phyloP scores from a whole-genome alignment of 2,329 filamentous ascomycete species.

The Fusarium siculi region DNA sequence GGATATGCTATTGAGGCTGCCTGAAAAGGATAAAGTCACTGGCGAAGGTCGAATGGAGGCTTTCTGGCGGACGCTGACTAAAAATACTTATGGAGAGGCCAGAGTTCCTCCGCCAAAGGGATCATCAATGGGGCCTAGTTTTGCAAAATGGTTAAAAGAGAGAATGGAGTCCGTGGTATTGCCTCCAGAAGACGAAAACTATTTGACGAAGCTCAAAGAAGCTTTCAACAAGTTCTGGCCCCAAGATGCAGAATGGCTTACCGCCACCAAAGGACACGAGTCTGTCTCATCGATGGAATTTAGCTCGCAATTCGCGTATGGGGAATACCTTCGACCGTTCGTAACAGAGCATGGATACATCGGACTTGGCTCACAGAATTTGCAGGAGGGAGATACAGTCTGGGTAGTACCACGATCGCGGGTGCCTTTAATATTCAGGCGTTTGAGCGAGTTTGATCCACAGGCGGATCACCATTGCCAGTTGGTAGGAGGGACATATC shows the following conservation, averaged over 20 bases:
- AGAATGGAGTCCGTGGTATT: not conserved
- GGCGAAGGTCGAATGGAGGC: not conserved
- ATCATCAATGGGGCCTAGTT: not conserved
- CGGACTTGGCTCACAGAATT: not conserved
- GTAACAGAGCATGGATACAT: not conserved
- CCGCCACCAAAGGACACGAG: not conserved
- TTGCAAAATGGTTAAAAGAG: not conserved
- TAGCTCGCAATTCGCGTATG: not conserved
- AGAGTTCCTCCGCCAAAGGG: not conserved
- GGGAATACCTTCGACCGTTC: not conserved
- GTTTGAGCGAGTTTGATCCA: rapidly evolving
- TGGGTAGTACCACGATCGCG: not conserved
- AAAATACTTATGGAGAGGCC: not conserved
- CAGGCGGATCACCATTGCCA: not conserved
- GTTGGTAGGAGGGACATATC: not conserved
- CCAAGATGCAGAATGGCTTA: not conserved
- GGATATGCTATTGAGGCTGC: not conserved
- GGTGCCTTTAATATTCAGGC: not conserved
- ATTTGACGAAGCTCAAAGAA: not conserved
- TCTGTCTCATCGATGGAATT: not conserved
- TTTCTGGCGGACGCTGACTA: not conserved
- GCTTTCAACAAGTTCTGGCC: not conserved
- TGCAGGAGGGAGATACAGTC: not conserved
- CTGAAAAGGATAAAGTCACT: not conserved
- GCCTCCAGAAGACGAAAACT: rapidly evolving